phyloP scores from a whole-genome alignment of 805 yeast genomes.

The Candida adriatica region DNA sequence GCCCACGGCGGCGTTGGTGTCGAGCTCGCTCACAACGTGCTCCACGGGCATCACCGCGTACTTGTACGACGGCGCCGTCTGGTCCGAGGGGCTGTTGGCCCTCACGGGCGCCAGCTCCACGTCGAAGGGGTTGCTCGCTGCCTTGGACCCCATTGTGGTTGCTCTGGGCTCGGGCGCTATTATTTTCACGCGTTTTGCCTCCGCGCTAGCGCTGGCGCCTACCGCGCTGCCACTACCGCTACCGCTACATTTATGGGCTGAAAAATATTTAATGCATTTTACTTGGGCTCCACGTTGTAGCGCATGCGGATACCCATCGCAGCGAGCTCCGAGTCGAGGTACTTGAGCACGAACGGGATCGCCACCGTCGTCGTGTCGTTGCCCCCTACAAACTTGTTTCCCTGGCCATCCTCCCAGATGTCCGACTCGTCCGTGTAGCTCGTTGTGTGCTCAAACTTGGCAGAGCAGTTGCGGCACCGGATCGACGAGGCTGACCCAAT shows the following conservation, averaged over 20 bases:
- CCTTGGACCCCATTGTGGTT: slow-evolving; percentile 1
- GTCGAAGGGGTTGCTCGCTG: slow-evolving; percentile 28
- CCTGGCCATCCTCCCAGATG: slow-evolving; percentile 97
- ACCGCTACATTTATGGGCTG: too few relatives aligned
- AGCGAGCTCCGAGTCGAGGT: slow-evolving; percentile 87
- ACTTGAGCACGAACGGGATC: slow-evolving; percentile 92
- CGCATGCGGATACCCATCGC: slow-evolving; percentile 97
- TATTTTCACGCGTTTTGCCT: too few relatives aligned
- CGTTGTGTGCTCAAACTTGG: slow-evolving; percentile 51
- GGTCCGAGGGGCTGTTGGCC: slow-evolving; percentile 24
- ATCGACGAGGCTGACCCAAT: slow-evolving; percentile 73
- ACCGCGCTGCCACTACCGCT: too few relatives aligned
- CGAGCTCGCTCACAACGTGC: slow-evolving; percentile 57
- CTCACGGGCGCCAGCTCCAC: slow-evolving; percentile 12
- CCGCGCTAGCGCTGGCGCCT: too few relatives aligned
- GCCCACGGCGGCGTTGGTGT: slow-evolving; percentile 57
- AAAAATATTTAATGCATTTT: too few relatives aligned
- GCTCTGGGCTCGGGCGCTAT: too few relatives aligned
- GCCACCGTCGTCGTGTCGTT: slow-evolving; percentile 91
- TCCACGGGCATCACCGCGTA: slow-evolving; percentile 57
- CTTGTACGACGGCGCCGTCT: slow-evolving; percentile 52
- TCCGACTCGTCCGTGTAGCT: slow-evolving; percentile 59
- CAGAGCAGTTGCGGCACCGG: slow-evolving; percentile 90
- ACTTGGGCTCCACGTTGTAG: slow-evolving; percentile 70
- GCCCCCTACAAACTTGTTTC: slow-evolving; percentile 88